Percentiles rank a stretch among this genome's conserved stretches.
phyloP scores from a whole-genome alignment of 345 rosid genomes.

The Rhodamnia rubescens region DNA sequence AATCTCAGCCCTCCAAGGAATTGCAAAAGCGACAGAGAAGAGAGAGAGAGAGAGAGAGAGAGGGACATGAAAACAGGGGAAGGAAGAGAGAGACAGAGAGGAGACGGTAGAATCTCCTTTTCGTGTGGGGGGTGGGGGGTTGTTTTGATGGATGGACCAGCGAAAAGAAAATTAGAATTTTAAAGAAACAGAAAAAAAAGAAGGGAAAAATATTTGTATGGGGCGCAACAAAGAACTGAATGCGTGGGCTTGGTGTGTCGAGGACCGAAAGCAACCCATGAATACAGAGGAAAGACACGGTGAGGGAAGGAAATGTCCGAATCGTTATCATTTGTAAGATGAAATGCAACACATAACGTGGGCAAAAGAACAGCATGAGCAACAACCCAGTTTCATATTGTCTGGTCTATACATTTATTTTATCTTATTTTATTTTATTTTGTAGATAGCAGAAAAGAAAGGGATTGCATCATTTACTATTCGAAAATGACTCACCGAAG shows the following conservation, averaged over 20 bases:
- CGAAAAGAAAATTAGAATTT: not conserved
- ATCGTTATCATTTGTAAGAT: not conserved
- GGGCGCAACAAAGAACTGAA: not conserved
- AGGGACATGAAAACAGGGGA: not conserved
- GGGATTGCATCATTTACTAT: constrained; percentile 8
- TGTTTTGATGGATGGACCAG: not conserved
- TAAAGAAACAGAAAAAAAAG: not conserved
- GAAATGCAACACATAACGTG: not conserved
- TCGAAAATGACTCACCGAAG: constrained; percentile 44
- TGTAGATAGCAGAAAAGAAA: not conserved
- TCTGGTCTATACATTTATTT: not conserved
- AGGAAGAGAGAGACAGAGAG: not conserved
- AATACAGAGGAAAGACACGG: constrained; percentile 21
- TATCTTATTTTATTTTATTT: not conserved
- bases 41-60: not conserved
- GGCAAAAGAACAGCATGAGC: not conserved
- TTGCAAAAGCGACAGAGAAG: not conserved
- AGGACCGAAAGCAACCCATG: constrained; percentile 30
- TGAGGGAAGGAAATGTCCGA: not conserved
- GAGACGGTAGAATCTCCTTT: not conserved
- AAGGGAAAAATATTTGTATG: not conserved
- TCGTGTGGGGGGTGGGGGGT: not conserved
- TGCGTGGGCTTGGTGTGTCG: constrained; percentile 17
- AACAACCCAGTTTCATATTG: not conserved
- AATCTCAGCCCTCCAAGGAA: not conserved